These are phyloP conservation scores for Suillus decipiens DNA, from an alignment of 768 basidiomycete genomes.

Conservation along the genomic window DNA sequence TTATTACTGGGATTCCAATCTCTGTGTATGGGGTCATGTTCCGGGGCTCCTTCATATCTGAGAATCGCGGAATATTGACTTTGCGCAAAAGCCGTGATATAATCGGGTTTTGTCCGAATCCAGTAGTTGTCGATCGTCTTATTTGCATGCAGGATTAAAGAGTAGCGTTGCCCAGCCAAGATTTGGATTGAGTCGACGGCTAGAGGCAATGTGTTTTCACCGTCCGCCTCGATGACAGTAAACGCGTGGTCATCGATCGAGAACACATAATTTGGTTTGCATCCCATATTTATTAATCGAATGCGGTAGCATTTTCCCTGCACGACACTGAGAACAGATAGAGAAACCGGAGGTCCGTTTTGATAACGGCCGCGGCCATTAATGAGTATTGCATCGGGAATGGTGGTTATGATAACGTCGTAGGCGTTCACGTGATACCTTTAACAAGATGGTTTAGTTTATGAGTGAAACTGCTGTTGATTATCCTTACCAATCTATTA, in stretches of 20 bases:
- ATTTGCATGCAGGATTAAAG: constrained; percentile 44
- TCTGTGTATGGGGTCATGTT: constrained; percentile 13
- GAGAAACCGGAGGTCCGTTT: constrained; percentile 23
- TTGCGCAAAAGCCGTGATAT: constrained; percentile 38
- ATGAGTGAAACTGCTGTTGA: not conserved
- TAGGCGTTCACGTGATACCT: constrained; percentile 13
- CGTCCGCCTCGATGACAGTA: constrained; percentile 44
- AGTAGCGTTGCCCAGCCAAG: constrained; percentile 46
- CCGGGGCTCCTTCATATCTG: constrained; percentile 18
- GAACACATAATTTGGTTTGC: constrained; percentile 31
- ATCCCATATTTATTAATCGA: constrained; percentile 37
- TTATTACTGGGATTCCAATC: constrained; percentile 1
- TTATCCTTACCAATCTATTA: constrained; percentile 26
- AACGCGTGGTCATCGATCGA: constrained; percentile 23
- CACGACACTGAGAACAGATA: constrained; percentile 36
- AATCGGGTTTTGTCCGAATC: constrained; percentile 15
- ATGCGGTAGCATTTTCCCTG: constrained; percentile 38
- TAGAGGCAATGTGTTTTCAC: constrained; percentile 38
- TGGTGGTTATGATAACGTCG: constrained; percentile 3
- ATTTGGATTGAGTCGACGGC: constrained; percentile 37
- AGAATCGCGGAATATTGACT: constrained; percentile 15
- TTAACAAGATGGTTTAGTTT: constrained; percentile 7
- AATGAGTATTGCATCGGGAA: constrained; percentile 39
- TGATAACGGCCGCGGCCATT: constrained; percentile 40
- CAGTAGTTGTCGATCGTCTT: constrained; percentile 44